Base-by-base conservation (phyloP, 495 filamentous ascomycete species). In the Trichoderma reesei region DNA sequence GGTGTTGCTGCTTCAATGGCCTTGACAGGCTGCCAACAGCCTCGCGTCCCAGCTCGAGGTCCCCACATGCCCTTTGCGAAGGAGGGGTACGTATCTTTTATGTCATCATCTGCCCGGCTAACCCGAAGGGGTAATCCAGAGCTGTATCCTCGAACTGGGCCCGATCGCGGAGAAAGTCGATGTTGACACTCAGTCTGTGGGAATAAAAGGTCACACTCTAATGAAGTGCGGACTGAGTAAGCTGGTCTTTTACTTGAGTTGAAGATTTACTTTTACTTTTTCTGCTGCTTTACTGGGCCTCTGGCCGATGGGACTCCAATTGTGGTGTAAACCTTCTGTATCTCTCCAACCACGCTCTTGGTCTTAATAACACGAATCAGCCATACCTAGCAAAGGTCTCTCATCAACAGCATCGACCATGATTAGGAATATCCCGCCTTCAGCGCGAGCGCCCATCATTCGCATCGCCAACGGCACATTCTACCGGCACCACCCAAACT, bases 381-480 rank as follows among this genome's bases (percentile, higher is more conserved):
- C 11, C 38, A 39, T 39, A n/a, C n/a, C n/a, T n/a, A 39, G 6
- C 11, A 11, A 39, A 39, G 38, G 11, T 6, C 38, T 39, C 2
- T 39, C 38, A 26, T 26, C 26, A 26, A 26, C 26, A 26, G 26
- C 26, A 26, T 26, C 26, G 41, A 68, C 64, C 62, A 79, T 80
- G 76, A 68, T 70, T 7, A 56, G 51, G 20, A 56, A 56, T 31
- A 33, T 56, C 3, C 46, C 72, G 11, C 64, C 71, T 14, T 66
- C 70, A 16, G 54, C 63, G 41, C 73, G 71, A 41, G 70, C 76
- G 33, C 88, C 90, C 9, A 78, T 96, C 56, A 85, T 96, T 61
- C 78, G 76, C 65, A 92, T 96, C 69, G 64, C 81, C 66, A 82
- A 90, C 74, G 90, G 79, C 65, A 90, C 88, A 3, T 96, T 96